phyloP scores from a whole-genome alignment of 768 basidiomycete genomes.

The Tylopilus balloui region DNA sequence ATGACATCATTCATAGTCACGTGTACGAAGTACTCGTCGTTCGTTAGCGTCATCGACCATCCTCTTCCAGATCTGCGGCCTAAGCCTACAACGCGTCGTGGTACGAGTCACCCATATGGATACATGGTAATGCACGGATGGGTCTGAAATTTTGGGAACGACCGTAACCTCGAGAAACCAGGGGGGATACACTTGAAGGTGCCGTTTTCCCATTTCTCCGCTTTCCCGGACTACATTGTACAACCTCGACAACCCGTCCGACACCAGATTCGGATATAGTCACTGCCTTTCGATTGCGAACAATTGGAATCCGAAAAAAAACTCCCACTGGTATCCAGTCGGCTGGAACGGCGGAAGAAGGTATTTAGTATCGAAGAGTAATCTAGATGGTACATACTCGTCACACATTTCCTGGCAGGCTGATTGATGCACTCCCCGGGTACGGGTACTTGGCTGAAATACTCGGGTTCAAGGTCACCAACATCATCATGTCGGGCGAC shows the following conservation, averaged over 20 bases:
- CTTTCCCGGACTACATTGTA: too few relatives aligned
- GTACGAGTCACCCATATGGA: background rate
- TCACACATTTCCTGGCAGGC: background rate
- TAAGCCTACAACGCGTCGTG: background rate
- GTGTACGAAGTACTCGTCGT: background rate
- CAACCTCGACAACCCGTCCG: too few relatives aligned
- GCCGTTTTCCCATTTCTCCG: background rate
- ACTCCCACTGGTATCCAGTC: too few relatives aligned
- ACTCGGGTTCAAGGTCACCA: constrained; percentile 2
- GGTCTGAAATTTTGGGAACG: background rate
- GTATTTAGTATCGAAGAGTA: background rate
- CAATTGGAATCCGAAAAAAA: too few relatives aligned
- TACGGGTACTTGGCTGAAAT: constrained; percentile 3
- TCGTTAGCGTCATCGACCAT: too few relatives aligned
- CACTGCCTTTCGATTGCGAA: too few relatives aligned
- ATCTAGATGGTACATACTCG: background rate
- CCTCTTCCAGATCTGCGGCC: too few relatives aligned
- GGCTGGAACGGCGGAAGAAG: background rate
- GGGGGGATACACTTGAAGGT: background rate
- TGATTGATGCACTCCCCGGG: constrained; percentile 5
- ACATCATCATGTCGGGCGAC: constrained; percentile 3
- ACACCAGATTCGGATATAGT: too few relatives aligned
- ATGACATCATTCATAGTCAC: background rate
- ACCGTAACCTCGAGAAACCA: background rate
- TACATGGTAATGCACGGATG: background rate